These are phyloP conservation scores for Ganoderma boninense DNA, from an alignment of 1,284 basidiomycete genomes.

Conservation along the genomic window DNA sequence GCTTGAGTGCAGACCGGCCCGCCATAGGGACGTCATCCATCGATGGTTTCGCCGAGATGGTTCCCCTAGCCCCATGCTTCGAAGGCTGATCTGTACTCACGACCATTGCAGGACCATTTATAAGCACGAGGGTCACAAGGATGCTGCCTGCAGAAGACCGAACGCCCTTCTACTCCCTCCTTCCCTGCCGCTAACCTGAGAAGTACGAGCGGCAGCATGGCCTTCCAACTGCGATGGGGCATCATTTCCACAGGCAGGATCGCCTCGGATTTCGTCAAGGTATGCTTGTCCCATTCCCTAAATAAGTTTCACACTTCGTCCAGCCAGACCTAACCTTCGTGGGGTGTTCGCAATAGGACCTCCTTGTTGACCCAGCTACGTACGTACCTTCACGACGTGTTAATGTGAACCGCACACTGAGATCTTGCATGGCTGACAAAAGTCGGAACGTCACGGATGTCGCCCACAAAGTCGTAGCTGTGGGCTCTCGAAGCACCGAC, in stretches of 20 bases:
- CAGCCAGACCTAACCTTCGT: background rate
- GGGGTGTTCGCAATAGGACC: conserved; percentile 46
- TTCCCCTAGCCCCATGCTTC: background rate
- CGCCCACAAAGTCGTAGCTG: conserved; percentile 78
- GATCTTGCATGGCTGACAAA: background rate
- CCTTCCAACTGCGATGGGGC: conserved; percentile 59
- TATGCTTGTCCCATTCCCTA: conserved; percentile 26
- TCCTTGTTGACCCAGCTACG: conserved; percentile 58
- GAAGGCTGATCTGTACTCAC: background rate
- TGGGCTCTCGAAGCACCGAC: conserved; percentile 78
- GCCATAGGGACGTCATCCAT: conserved; percentile 14
- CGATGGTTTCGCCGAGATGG: conserved; percentile 17
- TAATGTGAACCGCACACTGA: conserved; percentile 8
- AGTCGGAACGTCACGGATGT: conserved; percentile 64
- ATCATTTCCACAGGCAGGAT: conserved; percentile 63
- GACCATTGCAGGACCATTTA: background rate
- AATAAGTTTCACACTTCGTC: background rate
- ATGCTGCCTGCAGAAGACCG: background rate
- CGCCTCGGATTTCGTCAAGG: conserved; percentile 54
- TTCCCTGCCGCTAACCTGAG: conserved; percentile 23
- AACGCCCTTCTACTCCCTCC: background rate
- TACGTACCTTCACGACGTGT: conserved; percentile 33
- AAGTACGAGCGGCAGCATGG: conserved; percentile 27
- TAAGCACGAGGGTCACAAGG: conserved; percentile 8
- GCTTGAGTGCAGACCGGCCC: background rate